Evolutionary conservation across 257 asterid species (phyloP).

Genomic region (Gynochthodes officinalis): DNA sequence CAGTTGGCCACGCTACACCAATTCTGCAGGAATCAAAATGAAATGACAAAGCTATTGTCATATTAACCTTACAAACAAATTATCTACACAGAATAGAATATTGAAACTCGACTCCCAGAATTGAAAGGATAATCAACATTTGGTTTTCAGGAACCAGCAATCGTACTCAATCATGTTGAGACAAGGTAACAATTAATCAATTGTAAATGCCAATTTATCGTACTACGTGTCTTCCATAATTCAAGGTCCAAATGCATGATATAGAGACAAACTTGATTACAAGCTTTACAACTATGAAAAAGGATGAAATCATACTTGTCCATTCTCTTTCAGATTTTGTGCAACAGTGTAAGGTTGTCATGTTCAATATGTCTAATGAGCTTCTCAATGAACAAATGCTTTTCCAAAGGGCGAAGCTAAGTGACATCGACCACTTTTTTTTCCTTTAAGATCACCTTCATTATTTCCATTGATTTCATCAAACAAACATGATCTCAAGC

Average conservation of each 20-base stretch:
- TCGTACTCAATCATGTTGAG: no score
- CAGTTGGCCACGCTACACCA: neutral
- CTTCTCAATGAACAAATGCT: slow-evolving; percentile 31
- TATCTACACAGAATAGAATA: no score
- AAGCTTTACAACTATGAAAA: no score
- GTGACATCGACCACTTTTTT: slow-evolving; percentile 33
- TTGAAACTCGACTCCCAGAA: no score
- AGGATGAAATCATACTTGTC: slow-evolving; percentile 31
- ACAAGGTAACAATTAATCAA: no score
- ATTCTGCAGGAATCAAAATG: neutral
- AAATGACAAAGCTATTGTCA: neutral
- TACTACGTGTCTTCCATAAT: no score
- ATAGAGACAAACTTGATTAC: no score
- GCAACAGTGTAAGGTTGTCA: slow-evolving; percentile 33
- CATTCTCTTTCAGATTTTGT: slow-evolving; percentile 30
- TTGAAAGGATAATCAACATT: no score
- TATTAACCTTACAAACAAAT: no score
- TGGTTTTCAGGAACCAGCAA: no score
- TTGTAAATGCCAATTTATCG: no score
- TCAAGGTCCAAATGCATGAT: no score
- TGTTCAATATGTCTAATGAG: slow-evolving; percentile 32
- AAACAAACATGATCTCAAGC: slow-evolving; percentile 32
- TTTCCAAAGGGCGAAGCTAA: slow-evolving; percentile 30
- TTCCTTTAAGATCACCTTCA: neutral
- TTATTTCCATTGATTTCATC: slow-evolving; percentile 17